These are phyloP conservation scores for Leccinum uliginosum DNA, from an alignment of 768 basidiomycete genomes.

Conservation along the genomic window DNA sequence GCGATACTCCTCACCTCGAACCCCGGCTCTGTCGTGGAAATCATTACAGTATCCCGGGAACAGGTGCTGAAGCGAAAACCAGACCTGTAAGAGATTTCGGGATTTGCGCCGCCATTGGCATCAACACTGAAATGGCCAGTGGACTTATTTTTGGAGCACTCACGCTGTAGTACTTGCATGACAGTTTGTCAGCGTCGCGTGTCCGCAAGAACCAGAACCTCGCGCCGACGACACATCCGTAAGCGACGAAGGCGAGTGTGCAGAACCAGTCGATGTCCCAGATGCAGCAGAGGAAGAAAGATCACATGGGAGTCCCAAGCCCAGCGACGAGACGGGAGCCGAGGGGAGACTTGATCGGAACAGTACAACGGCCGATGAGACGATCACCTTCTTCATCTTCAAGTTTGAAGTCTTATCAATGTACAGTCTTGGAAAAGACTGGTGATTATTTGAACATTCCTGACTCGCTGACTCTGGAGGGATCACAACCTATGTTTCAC, in stretches of 20 bases:
- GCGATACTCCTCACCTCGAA: too few relatives aligned
- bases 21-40: too few relatives aligned
- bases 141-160: conserved; percentile 4
- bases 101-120: neutral
- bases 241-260: conserved; percentile 25
- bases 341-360: conserved; percentile 43
- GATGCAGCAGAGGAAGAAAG: conserved; percentile 27
- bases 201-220: conserved; percentile 30
- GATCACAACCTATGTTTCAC: conserved; percentile 17
- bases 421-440: conserved; percentile 43
- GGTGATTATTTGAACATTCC: conserved; percentile 32
- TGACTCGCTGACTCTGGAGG: conserved; percentile 22
- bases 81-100: conserved; percentile 19
- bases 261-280: conserved; percentile 34
- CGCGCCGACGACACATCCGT: conserved; percentile 32
- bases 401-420: conserved; percentile 45
- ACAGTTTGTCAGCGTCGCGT: conserved; percentile 28
- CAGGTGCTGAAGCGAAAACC: conserved; percentile 34
- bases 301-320: conserved; percentile 36
- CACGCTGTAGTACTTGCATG: conserved; percentile 37
- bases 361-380: conserved; percentile 35
- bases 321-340: conserved; percentile 32
- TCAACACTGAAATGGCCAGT: neutral
- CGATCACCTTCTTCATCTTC: conserved; percentile 42
- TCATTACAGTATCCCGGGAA: conserved; percentile 35